Evolutionary conservation across 768 basidiomycete genomes (phyloP), one percentile per base, ranked within the genome.

Genomic region (Pleurotus giganteus): DNA sequence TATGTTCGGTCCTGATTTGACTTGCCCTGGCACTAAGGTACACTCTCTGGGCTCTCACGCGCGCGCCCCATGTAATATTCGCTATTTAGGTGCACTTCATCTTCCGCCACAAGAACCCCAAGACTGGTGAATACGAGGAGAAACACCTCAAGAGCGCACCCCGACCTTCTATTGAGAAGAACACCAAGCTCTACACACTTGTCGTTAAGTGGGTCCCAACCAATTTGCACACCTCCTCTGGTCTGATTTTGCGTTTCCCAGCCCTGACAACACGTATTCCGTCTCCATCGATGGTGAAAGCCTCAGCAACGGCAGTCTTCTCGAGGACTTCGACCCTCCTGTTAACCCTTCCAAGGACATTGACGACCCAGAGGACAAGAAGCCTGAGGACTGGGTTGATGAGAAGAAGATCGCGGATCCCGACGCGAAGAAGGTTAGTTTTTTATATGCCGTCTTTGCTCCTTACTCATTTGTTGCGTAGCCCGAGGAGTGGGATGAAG

Each of bases 401-500:
- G 74, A 78, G 31, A 84, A 91, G 71, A 86, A 81, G 65, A 98
- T 99, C 55, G 44, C 87, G 26, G 96, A 98, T 65, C 83, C 89
- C 3, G 83, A 85, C 0, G 94, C 94, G 34, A 82, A 66, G 62
- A 97, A 96, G 82, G 88, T 88, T 49, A 12, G 75, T 61, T 29
- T 21, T 13, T 52, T 36, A 26, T 29, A 1, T 46, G 17, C 21
- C 24, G n/a, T 11, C 12, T 54, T 13, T 50, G 7, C 6, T 36
- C 11, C 36, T 44, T 42, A 21, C 36, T 59, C 17, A 55, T 29
- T n/a, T 53, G 5, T 17, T 28, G 24, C 17, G 2, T 59, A 88
- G 91, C 96, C 96, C 46, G 91, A 75, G 2, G 97, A 98, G 71
- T 99, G 97, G 97, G 93, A 99, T 66, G 97, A 99, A 75, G 91